phyloP scores from a whole-genome alignment of 208 protist species.

The Naegleria lovaniensis region DNA sequence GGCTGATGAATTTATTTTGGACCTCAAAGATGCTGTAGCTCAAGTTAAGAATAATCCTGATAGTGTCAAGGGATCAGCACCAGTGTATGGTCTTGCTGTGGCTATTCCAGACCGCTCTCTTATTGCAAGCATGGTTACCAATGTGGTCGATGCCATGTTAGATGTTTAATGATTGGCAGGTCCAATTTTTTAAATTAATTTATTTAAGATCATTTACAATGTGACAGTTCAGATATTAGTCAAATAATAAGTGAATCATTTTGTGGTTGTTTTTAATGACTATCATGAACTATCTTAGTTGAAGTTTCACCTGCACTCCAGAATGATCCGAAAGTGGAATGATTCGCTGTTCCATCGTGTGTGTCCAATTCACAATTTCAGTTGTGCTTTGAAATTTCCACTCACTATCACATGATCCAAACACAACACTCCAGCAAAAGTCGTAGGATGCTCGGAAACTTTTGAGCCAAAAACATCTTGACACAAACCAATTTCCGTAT shows the following conservation, averaged over 20 bases:
- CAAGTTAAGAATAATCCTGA: neutral
- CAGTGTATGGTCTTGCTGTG: constrained; percentile 9
- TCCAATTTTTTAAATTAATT: too few species aligned
- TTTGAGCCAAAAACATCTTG: neutral
- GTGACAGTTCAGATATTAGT: too few species aligned
- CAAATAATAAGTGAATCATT: too few species aligned
- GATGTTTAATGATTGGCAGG: neutral
- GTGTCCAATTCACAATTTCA: neutral
- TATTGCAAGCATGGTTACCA: neutral
- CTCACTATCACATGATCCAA: neutral
- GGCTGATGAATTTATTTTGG: neutral
- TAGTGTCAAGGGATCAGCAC: neutral
- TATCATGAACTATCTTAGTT: too few species aligned
- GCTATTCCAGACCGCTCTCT: neutral
- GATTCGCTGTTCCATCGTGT: neutral
- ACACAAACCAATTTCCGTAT: neutral
- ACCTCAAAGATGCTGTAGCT: neutral
- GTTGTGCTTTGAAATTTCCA: neutral
- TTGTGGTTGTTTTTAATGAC: too few species aligned
- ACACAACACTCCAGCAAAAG: neutral
- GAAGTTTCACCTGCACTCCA: neutral
- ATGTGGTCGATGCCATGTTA: neutral
- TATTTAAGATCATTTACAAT: too few species aligned
- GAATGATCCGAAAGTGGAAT: neutral
- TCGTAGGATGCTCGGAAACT: neutral